Base-by-base conservation (phyloP, 805 yeast species). In the Wickerhamiella sorbophila region DNA sequence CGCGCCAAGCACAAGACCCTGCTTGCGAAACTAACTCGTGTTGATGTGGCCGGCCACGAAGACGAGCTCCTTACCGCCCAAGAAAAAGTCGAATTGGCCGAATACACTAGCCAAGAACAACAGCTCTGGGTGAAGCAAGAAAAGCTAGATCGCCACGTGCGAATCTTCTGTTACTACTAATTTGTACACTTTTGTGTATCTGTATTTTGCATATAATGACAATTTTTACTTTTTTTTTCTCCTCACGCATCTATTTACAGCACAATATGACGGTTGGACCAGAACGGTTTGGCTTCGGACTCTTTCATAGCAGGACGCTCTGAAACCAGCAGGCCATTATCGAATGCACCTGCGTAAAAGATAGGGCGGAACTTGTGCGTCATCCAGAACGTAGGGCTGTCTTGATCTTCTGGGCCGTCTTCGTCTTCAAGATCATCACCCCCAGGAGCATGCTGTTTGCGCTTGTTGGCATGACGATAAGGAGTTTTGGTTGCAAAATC, bases 41-140 rank as follows among this genome's bases (percentile, higher is more conserved):
- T 81, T 47, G 97, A 91, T 55, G 95, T 88, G 15, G 75, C 74
- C 53, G 94, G 91, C 1, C 72, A 73, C 48, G 95, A 84, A 56
- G 73, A 72, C 24, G 85, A 79, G 51, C 68, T 81, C 46, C 61
- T 91, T 38, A 64, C 86, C 32, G 77, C 79, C 17, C 71, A 77
- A 38, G 98, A 88, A 59, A 64, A 82, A 48, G 70, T 74, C 43
- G 88, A 83, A 49, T 64, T 86, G 50, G 73, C 74, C 43, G 65
- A 66, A 48, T 69, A 81, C 47, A 32, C 50, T 15, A 36, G 33
- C n/a, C 41, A 44, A 8, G 68, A 65, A 49, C 60, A 54, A 35
- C 50, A 46, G 35, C 48, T 64, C 16, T 38, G 61, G 41, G 54
- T 49, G 5, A 61, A 55, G 43, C 45, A 62, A 36, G 38, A 42